Conservation (phyloP, 371 early-diverging fungal species). For the Thermomucor indicae-seudaticae region DNA sequence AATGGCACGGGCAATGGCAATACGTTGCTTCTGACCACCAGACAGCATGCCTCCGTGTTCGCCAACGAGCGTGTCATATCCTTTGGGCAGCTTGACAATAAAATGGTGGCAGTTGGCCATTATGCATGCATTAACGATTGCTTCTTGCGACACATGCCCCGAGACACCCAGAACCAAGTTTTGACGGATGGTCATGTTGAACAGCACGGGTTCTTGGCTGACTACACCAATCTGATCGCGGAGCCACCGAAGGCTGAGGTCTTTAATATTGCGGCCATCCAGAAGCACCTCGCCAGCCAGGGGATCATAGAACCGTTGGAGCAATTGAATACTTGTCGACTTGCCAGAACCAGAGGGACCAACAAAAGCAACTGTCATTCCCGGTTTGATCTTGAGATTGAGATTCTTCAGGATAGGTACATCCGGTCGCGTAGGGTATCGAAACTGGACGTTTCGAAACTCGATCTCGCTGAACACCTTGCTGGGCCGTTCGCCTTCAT, state of each 20-base stretch:
- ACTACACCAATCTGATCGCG: slow-evolving; percentile 50
- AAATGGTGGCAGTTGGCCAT: slow-evolving; percentile 74
- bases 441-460: slow-evolving; percentile 57
- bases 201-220: slow-evolving; percentile 65
- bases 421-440: slow-evolving; percentile 73
- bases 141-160: slow-evolving; percentile 19
- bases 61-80: slow-evolving; percentile 69
- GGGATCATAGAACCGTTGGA: slow-evolving; percentile 76
- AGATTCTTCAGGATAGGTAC: slow-evolving; percentile 62
- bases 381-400: slow-evolving; percentile 55
- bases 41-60: slow-evolving; percentile 56
- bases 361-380: slow-evolving; percentile 65
- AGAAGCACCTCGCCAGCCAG: slow-evolving; percentile 19
- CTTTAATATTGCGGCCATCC: slow-evolving; percentile 43
- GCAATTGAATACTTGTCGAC: slow-evolving; percentile 59
- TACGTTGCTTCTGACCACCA: slow-evolving; percentile 62
- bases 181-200: slow-evolving; percentile 44
- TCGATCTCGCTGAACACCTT: slow-evolving; percentile 41
- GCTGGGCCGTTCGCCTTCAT: slow-evolving; percentile 48
- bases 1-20: slow-evolving; percentile 79
- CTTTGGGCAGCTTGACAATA: slow-evolving; percentile 66
- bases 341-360: slow-evolving; percentile 52
- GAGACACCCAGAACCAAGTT: slow-evolving; percentile 40
- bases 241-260: slow-evolving; percentile 41
- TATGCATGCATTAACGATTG: slow-evolving; percentile 54